Base-by-base conservation (phyloP, 192 early-diverging fungal species). In the Gaertneriomyces semiglobifer region DNA sequence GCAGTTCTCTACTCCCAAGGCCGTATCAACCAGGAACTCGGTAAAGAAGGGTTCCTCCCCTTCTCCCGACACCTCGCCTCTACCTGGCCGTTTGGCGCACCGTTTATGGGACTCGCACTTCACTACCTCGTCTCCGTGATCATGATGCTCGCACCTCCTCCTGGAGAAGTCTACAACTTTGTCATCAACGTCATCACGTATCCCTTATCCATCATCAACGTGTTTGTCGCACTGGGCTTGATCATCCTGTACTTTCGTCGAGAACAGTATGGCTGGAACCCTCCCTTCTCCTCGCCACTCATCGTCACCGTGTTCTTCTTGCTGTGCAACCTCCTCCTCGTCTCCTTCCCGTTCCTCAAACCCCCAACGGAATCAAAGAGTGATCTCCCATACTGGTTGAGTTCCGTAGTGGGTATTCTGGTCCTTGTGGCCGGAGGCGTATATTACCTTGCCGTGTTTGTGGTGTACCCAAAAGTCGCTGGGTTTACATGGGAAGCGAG, bases 201-300 rank as follows among this genome's bases (percentile, higher is more conserved):
- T 73, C 82, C 84, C 11, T 82, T 79, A 11, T 84, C 79, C 77
- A 74, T 83, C 65, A 84, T 88, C 66, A 86, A 87, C 63, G 81
- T 78, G 1, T 60, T 79, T 40, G 71, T 86, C 3, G 74, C 85
- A 0, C 72, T 79, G 10, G 87, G 87, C 1, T 69, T 83, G 3
- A 71, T 86, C 40, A 70, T 81, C 12, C 70, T 85, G 16, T 68
- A 82, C 25, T 69, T 51, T 51, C 75, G 61, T 1, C 53, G 65
- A 11, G 40, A 33, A 3, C 68, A 73, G 44, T 84, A 78, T 18
- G 48, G 18, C 16, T 71, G 74, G 48, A 64, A 70, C 38, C 82
- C 85, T 5, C 72, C 77, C 1, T 84, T 88, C 74, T 60, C 58
- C 46, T 74, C 79, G 39, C 69, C 84, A 55, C 74, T 77, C 51